Conservation (phyloP, 2,329 filamentous ascomycete species). For the Aspergillus terreus region DNA sequence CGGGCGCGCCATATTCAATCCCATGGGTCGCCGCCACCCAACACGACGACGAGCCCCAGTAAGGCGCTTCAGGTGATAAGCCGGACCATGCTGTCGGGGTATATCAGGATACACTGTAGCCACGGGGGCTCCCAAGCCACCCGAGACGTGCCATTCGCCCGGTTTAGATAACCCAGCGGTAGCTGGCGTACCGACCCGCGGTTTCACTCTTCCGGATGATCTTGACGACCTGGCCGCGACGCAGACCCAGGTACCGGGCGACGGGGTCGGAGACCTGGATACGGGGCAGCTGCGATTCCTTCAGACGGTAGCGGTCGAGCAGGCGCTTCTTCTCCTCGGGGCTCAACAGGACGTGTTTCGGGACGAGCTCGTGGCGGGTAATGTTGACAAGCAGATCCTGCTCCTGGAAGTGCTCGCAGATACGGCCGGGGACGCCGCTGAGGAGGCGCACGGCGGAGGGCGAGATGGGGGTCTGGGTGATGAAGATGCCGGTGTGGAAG, state of each 20-base stretch:
- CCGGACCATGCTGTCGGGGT: not conserved
- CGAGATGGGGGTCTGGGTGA: constrained; percentile 78
- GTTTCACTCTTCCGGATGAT: constrained; percentile 96
- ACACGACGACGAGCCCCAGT: no score
- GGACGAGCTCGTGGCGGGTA: constrained; percentile 94
- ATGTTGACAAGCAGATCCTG: constrained; percentile 97
- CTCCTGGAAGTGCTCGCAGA: constrained; percentile 93
- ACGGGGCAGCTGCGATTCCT: constrained; percentile 93
- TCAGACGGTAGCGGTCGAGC: constrained; percentile 85
- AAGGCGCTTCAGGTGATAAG: no score
- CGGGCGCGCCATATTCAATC: not conserved
- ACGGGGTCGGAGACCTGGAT: constrained; percentile 92
- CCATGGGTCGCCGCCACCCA: not conserved
- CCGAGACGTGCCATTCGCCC: no score
- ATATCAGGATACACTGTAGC: not conserved
- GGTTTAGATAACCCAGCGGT: constrained; percentile 61
- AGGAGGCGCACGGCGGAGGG: constrained; percentile 85
- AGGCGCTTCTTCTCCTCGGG: constrained; percentile 83
- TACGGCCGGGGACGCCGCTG: constrained; percentile 69
- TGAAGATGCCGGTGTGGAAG: constrained; percentile 86
- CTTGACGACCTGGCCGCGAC: constrained; percentile 93
- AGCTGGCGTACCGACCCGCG: constrained; percentile 93
- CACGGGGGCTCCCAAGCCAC: not conserved
- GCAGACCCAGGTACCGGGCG: constrained; percentile 83
- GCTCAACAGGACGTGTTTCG: constrained; percentile 86